Conservation (phyloP, 202 grass and related monocot genomes). For the Panicum virgatum region DNA sequence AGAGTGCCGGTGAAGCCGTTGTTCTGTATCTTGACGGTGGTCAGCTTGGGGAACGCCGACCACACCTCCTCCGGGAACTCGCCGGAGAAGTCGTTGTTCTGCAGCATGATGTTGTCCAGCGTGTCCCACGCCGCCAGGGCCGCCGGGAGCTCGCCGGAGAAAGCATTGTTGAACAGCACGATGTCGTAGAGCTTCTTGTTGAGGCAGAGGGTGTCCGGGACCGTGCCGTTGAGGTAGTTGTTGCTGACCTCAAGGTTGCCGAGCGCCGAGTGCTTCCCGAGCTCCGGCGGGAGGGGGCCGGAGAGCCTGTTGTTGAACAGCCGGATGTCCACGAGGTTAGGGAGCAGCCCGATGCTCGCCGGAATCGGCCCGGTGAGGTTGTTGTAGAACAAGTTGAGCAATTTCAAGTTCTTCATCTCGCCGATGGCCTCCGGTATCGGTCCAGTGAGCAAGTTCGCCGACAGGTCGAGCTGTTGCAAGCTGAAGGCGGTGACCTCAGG, state of each 20-base stretch:
- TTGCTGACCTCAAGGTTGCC: conserved; percentile 38
- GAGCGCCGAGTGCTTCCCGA: conserved; percentile 54
- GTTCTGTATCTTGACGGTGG: conserved; percentile 35
- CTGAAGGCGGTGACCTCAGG: background rate
- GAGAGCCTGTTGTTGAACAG: conserved; percentile 47
- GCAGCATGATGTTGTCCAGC: conserved; percentile 34
- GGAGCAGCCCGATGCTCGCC: conserved; percentile 34
- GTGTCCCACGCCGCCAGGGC: conserved; percentile 31
- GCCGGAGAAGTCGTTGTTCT: conserved; percentile 47
- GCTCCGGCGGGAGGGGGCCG: conserved; percentile 49
- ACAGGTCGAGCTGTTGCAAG: conserved; percentile 51
- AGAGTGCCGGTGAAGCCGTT: conserved; percentile 47
- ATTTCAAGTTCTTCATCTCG: conserved; percentile 22
- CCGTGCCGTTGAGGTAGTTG: conserved; percentile 42
- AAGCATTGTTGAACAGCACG: conserved; percentile 48
- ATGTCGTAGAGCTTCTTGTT: conserved; percentile 25
- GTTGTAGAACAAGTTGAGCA: conserved; percentile 47
- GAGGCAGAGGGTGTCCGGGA: conserved; percentile 45
- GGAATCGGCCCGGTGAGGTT: conserved; percentile 46
- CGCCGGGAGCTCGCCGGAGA: conserved; percentile 45
- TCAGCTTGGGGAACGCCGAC: conserved; percentile 26
- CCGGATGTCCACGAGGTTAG: conserved; percentile 19
- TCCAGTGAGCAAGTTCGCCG: conserved; percentile 36
- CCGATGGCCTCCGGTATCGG: conserved; percentile 41
- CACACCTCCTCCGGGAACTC: conserved; percentile 49